Base-by-base conservation (phyloP, 768 basidiomycete genomes). In the Candolleomyces efflorescens region DNA sequence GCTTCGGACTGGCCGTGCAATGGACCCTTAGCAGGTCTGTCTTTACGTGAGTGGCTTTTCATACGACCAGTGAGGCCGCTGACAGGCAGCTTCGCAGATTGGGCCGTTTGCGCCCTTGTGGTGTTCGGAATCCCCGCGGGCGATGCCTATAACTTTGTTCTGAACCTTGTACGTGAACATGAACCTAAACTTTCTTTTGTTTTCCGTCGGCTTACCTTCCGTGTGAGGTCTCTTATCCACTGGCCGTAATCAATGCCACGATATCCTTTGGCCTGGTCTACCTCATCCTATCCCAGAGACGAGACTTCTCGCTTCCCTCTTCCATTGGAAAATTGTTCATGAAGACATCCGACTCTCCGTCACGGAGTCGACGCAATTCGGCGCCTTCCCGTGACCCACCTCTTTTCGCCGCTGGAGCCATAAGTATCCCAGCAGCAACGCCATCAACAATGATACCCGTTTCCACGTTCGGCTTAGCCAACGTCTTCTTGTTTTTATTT, bases 121-220 rank as follows among this genome's bases (percentile, higher is more conserved):
- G 70, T 75, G 49, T 64, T 73, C 54, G 63, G 61, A 27, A 65
- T 73, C 0, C 85, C 86, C 0, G 74, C 82, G 0, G 85, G 85
- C 3, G 85, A 86, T 55, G 83, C 84, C 0, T 87, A 84, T 66
- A 75, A 76, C 50, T 82, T 87, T 66, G 72, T 81, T 27, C 66
- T 83, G 56, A 82, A 81, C 62, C 61, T 67, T 62, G 82, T 81
- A 59, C 51, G 81, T 66, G 5, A 47, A 5, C 17, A 13, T 45
- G 26, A 23, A 49, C 18, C 20, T 27, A n/a, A 7, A 24, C 17
- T 26, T 43, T 52, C 36, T 32, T 12, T 26, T 39, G 3, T 18
- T n/a, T 12, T 6, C 27, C 9, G 7, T 53, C 13, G 45, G 49
- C 45, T 26, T n/a, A 23, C 12, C 1, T 7, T 3, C 17, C 22